phyloP scores from a whole-genome alignment of 352 stramenopile genomes.

The Aphanomyces stellatus region DNA sequence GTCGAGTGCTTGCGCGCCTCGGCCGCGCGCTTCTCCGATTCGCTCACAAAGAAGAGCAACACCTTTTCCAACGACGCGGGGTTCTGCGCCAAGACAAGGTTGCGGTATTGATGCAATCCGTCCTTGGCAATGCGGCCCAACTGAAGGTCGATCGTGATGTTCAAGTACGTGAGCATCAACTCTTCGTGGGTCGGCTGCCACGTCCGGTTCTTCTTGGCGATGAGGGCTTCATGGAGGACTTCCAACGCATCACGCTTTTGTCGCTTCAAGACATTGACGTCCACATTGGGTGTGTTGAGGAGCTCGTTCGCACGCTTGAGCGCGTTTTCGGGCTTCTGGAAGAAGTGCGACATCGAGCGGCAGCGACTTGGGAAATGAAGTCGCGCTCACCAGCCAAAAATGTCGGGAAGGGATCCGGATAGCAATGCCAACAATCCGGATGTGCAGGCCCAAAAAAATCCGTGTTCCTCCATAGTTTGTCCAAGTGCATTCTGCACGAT shows the following conservation, averaged over 20 bases:
- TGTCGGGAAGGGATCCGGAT: not conserved
- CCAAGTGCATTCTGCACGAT: too few relatives aligned
- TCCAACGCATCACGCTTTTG: constrained; percentile 77
- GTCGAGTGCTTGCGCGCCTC: constrained; percentile 80
- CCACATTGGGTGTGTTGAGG: constrained; percentile 62
- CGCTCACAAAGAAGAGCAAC: constrained; percentile 87
- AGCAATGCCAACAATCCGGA: not conserved
- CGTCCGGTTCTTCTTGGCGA: constrained; percentile 91
- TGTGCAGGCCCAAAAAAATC: too few relatives aligned
- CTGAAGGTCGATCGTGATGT: constrained; percentile 95
- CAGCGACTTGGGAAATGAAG: not conserved
- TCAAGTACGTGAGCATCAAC: constrained; percentile 95
- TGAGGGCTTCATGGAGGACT: constrained; percentile 91
- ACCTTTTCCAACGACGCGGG: constrained; percentile 93
- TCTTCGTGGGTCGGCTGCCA: constrained; percentile 97
- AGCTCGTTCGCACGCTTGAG: constrained; percentile 87
- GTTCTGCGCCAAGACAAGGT: constrained; percentile 91
- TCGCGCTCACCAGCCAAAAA: not conserved
- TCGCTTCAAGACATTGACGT: constrained; percentile 56
- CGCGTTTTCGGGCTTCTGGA: constrained; percentile 89
- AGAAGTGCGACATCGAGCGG: constrained; percentile 65
- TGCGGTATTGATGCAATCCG: constrained; percentile 97
- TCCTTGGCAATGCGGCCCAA: constrained; percentile 94
- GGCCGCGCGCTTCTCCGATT: constrained; percentile 84
- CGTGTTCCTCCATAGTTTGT: too few relatives aligned